phyloP scores from a whole-genome alignment of 345 rosid genomes.

The Passiflora organensis region DNA sequence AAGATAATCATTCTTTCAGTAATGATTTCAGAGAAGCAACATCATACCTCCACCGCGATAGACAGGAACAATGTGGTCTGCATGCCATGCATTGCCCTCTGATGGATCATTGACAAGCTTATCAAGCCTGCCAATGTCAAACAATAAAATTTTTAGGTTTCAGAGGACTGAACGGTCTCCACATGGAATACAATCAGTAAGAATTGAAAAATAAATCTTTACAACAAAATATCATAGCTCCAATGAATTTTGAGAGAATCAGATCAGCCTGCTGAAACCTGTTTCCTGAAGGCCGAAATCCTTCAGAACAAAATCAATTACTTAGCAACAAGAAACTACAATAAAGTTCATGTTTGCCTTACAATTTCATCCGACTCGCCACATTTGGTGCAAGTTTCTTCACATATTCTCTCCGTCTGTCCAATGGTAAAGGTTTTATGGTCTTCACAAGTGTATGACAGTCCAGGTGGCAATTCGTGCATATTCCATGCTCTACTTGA shows the following conservation, averaged over 20 bases:
- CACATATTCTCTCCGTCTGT: conserved; percentile 50
- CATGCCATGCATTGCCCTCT: conserved; percentile 94
- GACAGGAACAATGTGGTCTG: conserved; percentile 88
- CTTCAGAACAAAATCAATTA: not conserved
- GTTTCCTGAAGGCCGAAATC: not conserved
- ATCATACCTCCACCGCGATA: conserved; percentile 82
- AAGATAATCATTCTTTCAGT: too few relatives aligned
- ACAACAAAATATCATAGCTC: not conserved
- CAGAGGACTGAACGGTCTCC: not conserved
- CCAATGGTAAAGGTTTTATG: conserved; percentile 63
- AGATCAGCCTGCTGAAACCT: not conserved
- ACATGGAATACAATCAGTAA: not conserved
- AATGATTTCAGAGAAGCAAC: too few relatives aligned
- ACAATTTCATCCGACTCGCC: conserved; percentile 61
- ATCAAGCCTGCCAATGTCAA: conserved; percentile 48
- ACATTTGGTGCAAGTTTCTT: conserved; percentile 62
- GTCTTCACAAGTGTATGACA: conserved; percentile 76
- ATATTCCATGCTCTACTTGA: conserved; percentile 72
- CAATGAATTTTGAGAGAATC: not conserved
- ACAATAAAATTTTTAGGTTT: conserved; percentile 13
- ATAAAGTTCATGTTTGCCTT: conserved; percentile 23
- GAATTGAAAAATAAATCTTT: not conserved
- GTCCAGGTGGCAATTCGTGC: conserved; percentile 77
- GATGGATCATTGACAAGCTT: conserved; percentile 71
- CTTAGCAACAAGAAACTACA: not conserved